Evolutionary conservation across 2,329 filamentous ascomycete genomes (phyloP), one percentile per base, ranked within the genome.

Genomic region (Penicillium italicum): DNA sequence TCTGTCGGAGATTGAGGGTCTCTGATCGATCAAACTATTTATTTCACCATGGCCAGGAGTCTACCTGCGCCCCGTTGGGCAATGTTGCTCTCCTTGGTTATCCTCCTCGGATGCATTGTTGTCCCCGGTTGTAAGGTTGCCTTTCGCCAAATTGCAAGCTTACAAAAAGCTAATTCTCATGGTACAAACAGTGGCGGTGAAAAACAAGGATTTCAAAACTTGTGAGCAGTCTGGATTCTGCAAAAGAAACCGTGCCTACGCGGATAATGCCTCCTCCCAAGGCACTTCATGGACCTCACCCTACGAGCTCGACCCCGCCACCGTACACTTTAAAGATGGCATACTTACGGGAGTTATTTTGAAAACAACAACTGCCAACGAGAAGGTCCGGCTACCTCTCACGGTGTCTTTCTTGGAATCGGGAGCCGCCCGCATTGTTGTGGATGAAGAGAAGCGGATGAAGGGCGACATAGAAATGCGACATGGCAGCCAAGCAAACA

Each of bases 141-240:
- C 22, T 50, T 26, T 57, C 47, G 26, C 30, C 34, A 42, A 8
- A 26, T 20, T 5, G n/a, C n/a, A 31, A 30, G 41, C 26, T 33
- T 9, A 10, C 36, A 31, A 18, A 42, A 28, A 5, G 47, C 53
- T 61, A 49, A 64, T 18, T 18, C 37, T 18, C 28, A 37, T 61
- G 36, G 52, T 51, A 10, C 22, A 54, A 56, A 30, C 64, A 96
- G 91, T 84, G 62, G 81, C 84, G 67, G 94, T 99, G 50, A 99
- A 99, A 78, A 89, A 96, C 71, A 86, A 96, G 68, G 92, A 96
- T 74, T 99, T 97, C 82, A 99, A 97, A 72, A 96, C 89, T 67
- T 99, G 94, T 78, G 79, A 89, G 64, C 93, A 99, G 72, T 94
- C 93, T 5, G 94, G 94, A 67, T 99, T 99, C 79, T 99, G 94